A percentile compares a stretch with the other conserved stretches of the same genome.
Evolutionary conservation across 2,329 filamentous ascomycete genomes (phyloP).

Genomic region (Hirsutella thompsonii): DNA sequence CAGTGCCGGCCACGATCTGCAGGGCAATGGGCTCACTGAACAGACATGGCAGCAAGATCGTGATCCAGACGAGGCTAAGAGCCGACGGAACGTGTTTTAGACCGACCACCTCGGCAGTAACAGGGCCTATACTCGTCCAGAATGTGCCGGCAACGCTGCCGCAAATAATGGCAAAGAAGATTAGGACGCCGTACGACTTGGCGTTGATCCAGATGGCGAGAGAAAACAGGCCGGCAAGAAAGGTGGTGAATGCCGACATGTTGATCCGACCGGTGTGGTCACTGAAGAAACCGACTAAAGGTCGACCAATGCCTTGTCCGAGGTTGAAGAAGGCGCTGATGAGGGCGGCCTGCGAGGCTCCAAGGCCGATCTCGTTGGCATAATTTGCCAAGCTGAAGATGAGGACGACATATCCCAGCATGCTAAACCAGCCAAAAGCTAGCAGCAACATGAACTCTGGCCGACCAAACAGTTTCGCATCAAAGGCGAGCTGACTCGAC

Average conservation of each 20-base stretch:
- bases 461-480: slow-evolving; percentile 46
- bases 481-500: slow-evolving; percentile 53
- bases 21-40: slow-evolving; percentile 55
- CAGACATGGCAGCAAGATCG: slow-evolving; percentile 56
- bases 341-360: slow-evolving; percentile 53
- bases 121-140: slow-evolving; percentile 56
- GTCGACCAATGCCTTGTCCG: slow-evolving; percentile 54
- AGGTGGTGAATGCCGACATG: slow-evolving; percentile 52
- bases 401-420: slow-evolving; percentile 65
- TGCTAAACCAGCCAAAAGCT: slow-evolving; percentile 55
- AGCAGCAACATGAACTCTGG: slow-evolving; percentile 52
- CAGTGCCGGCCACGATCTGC: slow-evolving; percentile 30
- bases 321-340: slow-evolving; percentile 62
- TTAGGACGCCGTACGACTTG: slow-evolving; percentile 47
- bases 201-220: slow-evolving; percentile 64
- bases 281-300: slow-evolving; percentile 59
- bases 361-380: slow-evolving; percentile 53
- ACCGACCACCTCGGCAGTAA: slow-evolving; percentile 63
- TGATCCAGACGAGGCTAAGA: slow-evolving; percentile 59
- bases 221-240: slow-evolving; percentile 49
- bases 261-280: slow-evolving; percentile 62
- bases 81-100: slow-evolving; percentile 53
- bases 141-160: slow-evolving; percentile 60
- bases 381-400: slow-evolving; percentile 68
- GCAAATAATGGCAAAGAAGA: slow-evolving; percentile 60